Base-by-base conservation (phyloP, 176 grass and related monocot species). In the Stipa capillata region DNA sequence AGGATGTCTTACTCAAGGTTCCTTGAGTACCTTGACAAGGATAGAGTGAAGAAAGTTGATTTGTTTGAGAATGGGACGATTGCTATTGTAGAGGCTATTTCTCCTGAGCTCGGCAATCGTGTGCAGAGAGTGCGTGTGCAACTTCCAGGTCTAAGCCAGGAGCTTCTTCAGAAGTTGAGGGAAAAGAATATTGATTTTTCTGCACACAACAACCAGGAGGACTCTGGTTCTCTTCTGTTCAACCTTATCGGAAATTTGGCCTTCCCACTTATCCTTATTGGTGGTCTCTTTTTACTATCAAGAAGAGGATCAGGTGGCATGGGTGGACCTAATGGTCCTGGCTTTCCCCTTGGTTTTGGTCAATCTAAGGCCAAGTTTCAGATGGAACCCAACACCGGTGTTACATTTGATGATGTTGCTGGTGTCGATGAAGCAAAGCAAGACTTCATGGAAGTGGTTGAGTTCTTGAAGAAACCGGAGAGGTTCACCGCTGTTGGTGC, bases 1-100 rank as follows among this genome's bases (percentile, higher is more conserved):
- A 87, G 95, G 88, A 97, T 97, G 95, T 97, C 95, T 6, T 97
- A 97, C 73, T 97, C 95, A 0, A 89, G 95, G 79, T 97, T 97
- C 85, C 84, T 97, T 0, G 95, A 97, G 82, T 97, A 97, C 72
- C 83, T 97, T 28, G 95, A 97, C 89, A 94, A 97, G 85, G 95
- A 90, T 42, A 91, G 95, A 47, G 95, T 97, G 79, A 97, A 86
- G 67, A 94, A 83, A 88, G 95, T 97, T 4, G 95, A 97, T 68
- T 72, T 97, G 74, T 97, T 94, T 35, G 95, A 97, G 83, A 97
- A 94, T 4, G 95, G 95, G 28, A 97, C 95, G 0, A 94, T 97
- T 40, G 95, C 95, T 28, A 97, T 97, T 11, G 91, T 97, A 29
- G 95, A 97, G 67, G 95, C 95, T 35, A 75, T 97, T 59, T 94